Evolutionary conservation across 31 red algal genomes (phyloP).

Genomic region (Bonnemaisonia californica): DNA sequence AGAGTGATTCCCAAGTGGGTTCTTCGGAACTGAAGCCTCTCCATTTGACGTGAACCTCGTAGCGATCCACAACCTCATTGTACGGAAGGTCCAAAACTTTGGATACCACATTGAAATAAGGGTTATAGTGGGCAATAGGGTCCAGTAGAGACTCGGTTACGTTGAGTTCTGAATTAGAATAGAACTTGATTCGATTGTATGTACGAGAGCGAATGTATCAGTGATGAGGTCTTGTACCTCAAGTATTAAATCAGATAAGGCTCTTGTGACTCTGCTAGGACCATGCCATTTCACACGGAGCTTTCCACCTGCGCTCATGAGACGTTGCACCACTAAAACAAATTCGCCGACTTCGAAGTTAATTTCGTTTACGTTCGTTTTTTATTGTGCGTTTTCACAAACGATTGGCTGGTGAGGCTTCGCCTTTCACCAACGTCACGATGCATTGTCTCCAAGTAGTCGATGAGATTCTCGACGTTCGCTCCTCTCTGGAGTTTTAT

Average conservation of each 20-base stretch:
- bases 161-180: too few relatives aligned
- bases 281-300: conserved; percentile 3
- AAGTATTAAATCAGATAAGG: neutral
- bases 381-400: too few relatives aligned
- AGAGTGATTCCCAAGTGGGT: conserved; percentile 20
- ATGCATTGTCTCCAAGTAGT: too few relatives aligned
- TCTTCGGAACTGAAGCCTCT: neutral
- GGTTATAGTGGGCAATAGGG: neutral
- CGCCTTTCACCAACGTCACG: too few relatives aligned
- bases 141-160: neutral
- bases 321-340: too few relatives aligned
- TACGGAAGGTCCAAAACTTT: conserved; percentile 11
- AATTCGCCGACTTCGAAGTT: too few relatives aligned
- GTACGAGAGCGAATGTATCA: neutral
- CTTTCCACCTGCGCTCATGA: neutral
- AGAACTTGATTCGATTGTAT: too few relatives aligned
- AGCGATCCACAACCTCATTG: neutral
- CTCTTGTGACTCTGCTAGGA: neutral
- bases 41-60: conserved; percentile 4
- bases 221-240: conserved; percentile 4
- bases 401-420: too few relatives aligned
- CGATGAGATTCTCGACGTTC: too few relatives aligned
- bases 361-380: too few relatives aligned
- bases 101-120: neutral
- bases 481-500: too few relatives aligned